Evolutionary conservation across 371 early-diverging fungal genomes (phyloP).

Genomic region (Syncephalastrum monosporum): DNA sequence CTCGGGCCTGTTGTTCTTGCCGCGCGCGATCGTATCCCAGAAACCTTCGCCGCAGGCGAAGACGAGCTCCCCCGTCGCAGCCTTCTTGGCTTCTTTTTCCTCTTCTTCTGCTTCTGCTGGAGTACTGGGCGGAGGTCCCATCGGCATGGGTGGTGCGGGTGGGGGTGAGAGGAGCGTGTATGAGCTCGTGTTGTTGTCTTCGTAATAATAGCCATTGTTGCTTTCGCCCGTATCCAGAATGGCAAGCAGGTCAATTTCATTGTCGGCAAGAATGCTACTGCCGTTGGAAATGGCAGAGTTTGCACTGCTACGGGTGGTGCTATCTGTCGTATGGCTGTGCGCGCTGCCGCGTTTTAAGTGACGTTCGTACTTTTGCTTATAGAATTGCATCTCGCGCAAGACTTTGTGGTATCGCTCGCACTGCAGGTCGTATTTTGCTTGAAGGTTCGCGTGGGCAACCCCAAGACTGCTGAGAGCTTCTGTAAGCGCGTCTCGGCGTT

Average conservation of each 20-base stretch:
- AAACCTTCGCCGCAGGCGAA: constrained; percentile 45
- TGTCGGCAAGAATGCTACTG: too few relatives aligned
- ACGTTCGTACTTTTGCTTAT: constrained; percentile 9
- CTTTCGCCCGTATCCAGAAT: too few relatives aligned
- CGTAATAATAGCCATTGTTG: too few relatives aligned
- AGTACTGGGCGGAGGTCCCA: neutral
- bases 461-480: too few relatives aligned
- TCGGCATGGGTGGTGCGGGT: constrained; percentile 2
- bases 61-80: constrained; percentile 7
- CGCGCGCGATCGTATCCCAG: constrained; percentile 40
- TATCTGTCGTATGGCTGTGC: too few relatives aligned
- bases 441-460: neutral
- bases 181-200: too few relatives aligned
- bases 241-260: too few relatives aligned
- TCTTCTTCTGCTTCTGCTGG: neutral
- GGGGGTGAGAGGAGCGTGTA: constrained; percentile 10
- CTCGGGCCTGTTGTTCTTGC: constrained; percentile 27
- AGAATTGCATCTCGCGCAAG: constrained; percentile 17
- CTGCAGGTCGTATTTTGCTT: neutral
- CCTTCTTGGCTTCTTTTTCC: neutral
- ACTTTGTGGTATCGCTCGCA: constrained; percentile 14
- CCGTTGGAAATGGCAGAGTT: too few relatives aligned
- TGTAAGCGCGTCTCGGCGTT: neutral
- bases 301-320: too few relatives aligned
- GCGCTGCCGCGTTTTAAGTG: neutral